Evolutionary conservation across 257 asterid species (phyloP), one percentile per base, ranked within the genome.

Genomic region (Handroanthus guayacan): DNA sequence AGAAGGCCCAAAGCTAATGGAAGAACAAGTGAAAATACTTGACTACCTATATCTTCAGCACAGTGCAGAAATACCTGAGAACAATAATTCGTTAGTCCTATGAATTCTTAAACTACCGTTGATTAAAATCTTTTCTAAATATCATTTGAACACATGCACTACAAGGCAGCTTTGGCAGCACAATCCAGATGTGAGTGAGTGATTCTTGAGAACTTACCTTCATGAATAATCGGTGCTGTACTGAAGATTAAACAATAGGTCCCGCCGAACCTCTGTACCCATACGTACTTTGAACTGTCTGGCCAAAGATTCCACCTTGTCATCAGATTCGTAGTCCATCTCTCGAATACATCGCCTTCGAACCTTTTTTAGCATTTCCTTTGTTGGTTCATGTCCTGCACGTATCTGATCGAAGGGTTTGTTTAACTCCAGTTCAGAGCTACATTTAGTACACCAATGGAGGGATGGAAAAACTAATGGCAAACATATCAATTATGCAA

Each of bases 331-430:
- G 16, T 86, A 67, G 78, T 91, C 98, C 96, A 89, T 69, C 85
- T 89, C 95, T 72, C 98, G 78, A 14, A 79, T 44, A 31, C 95
- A 87, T 84, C 98, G 91, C 82, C 98, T 84, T 13, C 95, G 88
- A 54, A 91, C 80, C 81, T 88, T 91, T 69, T 85, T 89, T 9
- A 95, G 90, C 68, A 86, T 83, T 78, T 81, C 94, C 80, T 82
- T 89, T 3, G 95, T 81, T 60, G 97, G 96, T 79, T 75, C 82
- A 63, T 62, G 83, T 57, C 96, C 97, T 8, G 84, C 91, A 13
- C 44, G 55, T 75, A 89, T 81, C 97, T 91, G 87, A 79, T 80
- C 70, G 62, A 58, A 68, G 69, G 78, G 62, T 66, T 38, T 38
- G 45, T 9, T 65, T 47, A n/a, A 54, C 44, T 36, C 70, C 54